phyloP scores from a whole-genome alignment of 2,329 filamentous ascomycete genomes.

The Incumbomyces lentus region DNA sequence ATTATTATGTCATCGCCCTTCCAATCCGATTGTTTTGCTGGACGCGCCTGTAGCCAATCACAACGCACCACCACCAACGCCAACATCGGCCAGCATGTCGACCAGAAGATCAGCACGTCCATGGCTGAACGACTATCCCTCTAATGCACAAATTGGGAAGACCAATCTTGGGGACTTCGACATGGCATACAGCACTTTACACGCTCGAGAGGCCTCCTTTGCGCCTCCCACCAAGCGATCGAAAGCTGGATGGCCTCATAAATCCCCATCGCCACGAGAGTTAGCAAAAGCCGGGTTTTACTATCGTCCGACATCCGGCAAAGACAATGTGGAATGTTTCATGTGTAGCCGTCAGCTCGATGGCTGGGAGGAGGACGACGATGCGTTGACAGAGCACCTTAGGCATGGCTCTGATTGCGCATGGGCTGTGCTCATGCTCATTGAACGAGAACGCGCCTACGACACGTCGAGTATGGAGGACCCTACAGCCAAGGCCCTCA shows the following conservation, averaged over 20 bases:
- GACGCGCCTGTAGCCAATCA: conserved; percentile 2
- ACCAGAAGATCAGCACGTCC: neutral
- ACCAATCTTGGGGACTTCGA: neutral
- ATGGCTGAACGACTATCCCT: conserved; percentile 5
- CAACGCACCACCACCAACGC: neutral
- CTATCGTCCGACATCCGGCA: conserved; percentile 66
- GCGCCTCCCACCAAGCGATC: conserved; percentile 49
- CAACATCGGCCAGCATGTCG: neutral
- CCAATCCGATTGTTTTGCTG: conserved; percentile 7
- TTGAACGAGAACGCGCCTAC: conserved; percentile 50
- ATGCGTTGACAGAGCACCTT: conserved; percentile 74
- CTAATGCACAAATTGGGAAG: neutral
- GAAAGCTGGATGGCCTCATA: conserved; percentile 66
- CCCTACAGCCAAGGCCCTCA: conserved; percentile 60
- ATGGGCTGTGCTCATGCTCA: conserved; percentile 65
- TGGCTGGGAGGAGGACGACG: conserved; percentile 83
- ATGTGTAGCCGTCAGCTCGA: conserved; percentile 74
- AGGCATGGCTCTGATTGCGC: conserved; percentile 73
- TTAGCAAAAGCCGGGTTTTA: conserved; percentile 87
- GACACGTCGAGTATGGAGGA: conserved; percentile 57
- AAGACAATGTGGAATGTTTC: conserved; percentile 86
- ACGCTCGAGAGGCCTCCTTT: conserved; percentile 74
- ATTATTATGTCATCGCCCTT: conserved; percentile 4
- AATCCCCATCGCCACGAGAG: conserved; percentile 55
- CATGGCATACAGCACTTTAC: conserved; percentile 44